Conservation (phyloP, 352 stramenopile genomes). For the Pythium utonaiense region DNA sequence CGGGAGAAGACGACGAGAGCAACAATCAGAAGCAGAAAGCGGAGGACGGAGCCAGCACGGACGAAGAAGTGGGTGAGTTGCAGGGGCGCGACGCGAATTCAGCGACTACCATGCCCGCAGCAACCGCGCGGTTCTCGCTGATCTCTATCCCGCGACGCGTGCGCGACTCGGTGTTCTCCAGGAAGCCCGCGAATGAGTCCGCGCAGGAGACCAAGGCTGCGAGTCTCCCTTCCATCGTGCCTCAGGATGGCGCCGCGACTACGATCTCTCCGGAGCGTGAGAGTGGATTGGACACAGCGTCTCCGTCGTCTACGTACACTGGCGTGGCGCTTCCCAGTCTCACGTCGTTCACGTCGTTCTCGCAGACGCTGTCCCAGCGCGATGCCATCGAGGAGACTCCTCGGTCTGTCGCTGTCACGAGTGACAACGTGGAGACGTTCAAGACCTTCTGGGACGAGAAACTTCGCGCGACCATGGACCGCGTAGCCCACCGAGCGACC, state of each 20-base stretch:
- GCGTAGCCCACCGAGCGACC: conserved; percentile 33
- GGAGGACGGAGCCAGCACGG: conserved; percentile 6
- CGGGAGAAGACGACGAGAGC: conserved; percentile 9
- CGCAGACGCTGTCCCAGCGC: conserved; percentile 14
- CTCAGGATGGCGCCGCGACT: neutral
- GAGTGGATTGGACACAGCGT: conserved; percentile 7
- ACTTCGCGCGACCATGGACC: conserved; percentile 56
- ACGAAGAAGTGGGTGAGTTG: conserved; percentile 2
- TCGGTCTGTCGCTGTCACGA: neutral
- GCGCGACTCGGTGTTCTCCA: conserved; percentile 19
- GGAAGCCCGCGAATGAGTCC: conserved; percentile 2
- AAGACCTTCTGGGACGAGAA: conserved; percentile 80
- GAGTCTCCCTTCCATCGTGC: neutral
- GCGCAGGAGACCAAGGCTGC: neutral
- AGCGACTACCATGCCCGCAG: neutral
- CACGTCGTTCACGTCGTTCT: conserved; percentile 22
- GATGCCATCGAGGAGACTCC: conserved; percentile 1
- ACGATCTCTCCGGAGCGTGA: conserved; percentile 7
- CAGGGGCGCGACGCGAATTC: neutral
- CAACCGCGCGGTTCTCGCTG: conserved; percentile 15
- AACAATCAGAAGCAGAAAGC: neutral
- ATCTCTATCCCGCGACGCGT: conserved; percentile 22
- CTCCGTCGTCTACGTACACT: conserved; percentile 7
- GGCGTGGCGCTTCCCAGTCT: conserved; percentile 16
- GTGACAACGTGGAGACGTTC: conserved; percentile 61